A percentile compares a stretch with the other conserved stretches of the same genome.
Conservation (phyloP, 2,329 filamentous ascomycete genomes). For the Neocucurbitaria cava region DNA sequence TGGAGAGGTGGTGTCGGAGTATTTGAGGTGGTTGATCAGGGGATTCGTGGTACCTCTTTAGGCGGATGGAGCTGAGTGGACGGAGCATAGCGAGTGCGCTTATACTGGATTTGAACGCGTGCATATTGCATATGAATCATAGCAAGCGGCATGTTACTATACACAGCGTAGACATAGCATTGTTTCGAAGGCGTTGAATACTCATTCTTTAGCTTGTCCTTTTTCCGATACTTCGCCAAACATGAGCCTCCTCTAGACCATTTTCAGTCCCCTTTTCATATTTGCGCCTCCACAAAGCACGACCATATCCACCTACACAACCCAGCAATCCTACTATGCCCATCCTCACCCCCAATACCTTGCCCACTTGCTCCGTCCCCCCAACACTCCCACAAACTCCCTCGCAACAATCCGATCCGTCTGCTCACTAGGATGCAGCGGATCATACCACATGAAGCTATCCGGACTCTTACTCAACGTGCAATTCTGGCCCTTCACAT, state of each 20-base stretch:
- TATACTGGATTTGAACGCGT: not conserved
- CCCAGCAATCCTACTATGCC: not conserved
- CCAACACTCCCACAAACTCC: slow-evolving; percentile 63
- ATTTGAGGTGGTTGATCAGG: slow-evolving; percentile 10
- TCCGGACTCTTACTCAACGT: slow-evolving; percentile 48
- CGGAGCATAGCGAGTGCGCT: not conserved
- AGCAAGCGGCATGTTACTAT: not conserved
- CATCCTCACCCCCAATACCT: slow-evolving; percentile 50
- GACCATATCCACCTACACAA: no score
- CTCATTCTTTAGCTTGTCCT: not conserved
- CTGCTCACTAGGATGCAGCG: slow-evolving; percentile 73
- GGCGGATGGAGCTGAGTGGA: no score
- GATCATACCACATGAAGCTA: slow-evolving; percentile 76
- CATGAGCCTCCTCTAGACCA: no score
- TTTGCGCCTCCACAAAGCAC: no score
- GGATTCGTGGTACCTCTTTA: no score
- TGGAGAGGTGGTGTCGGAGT: slow-evolving; percentile 73
- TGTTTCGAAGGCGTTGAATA: not conserved
- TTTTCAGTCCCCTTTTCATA: no score
- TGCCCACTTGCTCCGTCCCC: slow-evolving; percentile 57
- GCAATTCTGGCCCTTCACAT: slow-evolving; percentile 50
- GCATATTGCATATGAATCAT: not conserved
- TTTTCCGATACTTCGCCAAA: not conserved
- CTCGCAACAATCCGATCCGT: slow-evolving; percentile 64
- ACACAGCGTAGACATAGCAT: not conserved